These are phyloP conservation scores for Reutealis trisperma DNA, from an alignment of 345 rosid species.

Conservation along the genomic window DNA sequence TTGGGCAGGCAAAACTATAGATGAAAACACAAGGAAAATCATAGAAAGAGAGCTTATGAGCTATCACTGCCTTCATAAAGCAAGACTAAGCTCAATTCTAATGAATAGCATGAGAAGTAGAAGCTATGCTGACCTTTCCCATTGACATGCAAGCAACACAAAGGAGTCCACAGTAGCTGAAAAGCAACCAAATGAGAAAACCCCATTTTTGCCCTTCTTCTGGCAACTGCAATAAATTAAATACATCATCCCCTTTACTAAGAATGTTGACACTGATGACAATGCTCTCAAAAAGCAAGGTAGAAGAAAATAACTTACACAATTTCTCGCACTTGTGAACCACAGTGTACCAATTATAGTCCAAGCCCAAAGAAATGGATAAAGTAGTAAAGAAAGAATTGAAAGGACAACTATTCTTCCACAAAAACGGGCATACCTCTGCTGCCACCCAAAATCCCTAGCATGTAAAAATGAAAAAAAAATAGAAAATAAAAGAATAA, in stretches of 20 bases:
- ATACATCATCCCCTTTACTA: constrained; percentile 9
- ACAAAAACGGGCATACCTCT: constrained; percentile 85
- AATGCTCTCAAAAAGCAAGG: neutral
- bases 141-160: constrained; percentile 79
- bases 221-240: constrained; percentile 60
- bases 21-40: constrained; percentile 1
- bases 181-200: constrained; percentile 91
- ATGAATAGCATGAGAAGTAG: neutral
- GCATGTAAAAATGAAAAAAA: constrained; percentile 5
- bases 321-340: constrained; percentile 71
- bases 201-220: constrained; percentile 98
- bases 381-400: constrained; percentile 64
- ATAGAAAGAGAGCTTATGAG: neutral
- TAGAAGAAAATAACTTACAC: constrained; percentile 58
- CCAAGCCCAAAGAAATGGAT: constrained; percentile 98
- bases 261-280: neutral
- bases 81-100: neutral
- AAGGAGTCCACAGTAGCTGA: constrained; percentile 92
- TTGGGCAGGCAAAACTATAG: neutral
- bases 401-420: constrained; percentile 89
- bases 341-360: constrained; percentile 87
- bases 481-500: neutral
- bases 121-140: constrained; percentile 58
- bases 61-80: neutral
- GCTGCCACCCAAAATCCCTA: constrained; percentile 99